Conservation (phyloP, 768 basidiomycete species). For the Lactarius tabidus region DNA sequence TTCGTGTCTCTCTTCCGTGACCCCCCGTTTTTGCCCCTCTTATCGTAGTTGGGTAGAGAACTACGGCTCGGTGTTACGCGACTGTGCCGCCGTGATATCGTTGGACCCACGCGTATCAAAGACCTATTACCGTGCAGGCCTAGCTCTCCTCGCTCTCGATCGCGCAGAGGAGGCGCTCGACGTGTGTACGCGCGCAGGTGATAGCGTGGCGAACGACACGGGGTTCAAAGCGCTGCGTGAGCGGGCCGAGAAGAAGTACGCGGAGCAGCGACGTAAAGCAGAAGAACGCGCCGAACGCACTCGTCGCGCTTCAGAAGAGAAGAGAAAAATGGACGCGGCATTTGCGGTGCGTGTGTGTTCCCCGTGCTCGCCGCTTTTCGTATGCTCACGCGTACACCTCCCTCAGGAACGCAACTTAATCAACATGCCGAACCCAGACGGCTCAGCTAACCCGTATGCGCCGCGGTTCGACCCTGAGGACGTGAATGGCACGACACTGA, state of each 20-base stretch:
- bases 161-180: constrained; percentile 80
- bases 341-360: constrained; percentile 51
- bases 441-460: constrained; percentile 50
- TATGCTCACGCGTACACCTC: neutral
- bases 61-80: constrained; percentile 78
- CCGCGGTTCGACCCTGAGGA: constrained; percentile 69
- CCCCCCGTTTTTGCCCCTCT: neutral
- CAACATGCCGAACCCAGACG: constrained; percentile 46
- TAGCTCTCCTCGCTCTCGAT: constrained; percentile 71
- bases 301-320: constrained; percentile 48
- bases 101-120: constrained; percentile 69
- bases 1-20: constrained; percentile 36
- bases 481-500: constrained; percentile 51
- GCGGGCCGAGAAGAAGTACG: constrained; percentile 44
- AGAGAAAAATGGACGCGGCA: constrained; percentile 51
- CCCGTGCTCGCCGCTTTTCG: constrained; percentile 1
- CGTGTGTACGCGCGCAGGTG: constrained; percentile 66
- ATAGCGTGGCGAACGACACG: constrained; percentile 54
- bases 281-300: constrained; percentile 47
- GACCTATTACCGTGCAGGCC: constrained; percentile 80
- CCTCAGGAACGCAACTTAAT: constrained; percentile 71
- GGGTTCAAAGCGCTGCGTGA: constrained; percentile 48
- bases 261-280: constrained; percentile 49
- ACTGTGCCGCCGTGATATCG: constrained; percentile 70
- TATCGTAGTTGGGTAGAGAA: constrained; percentile 55